Percentiles rank a stretch among this genome's conserved stretches.
phyloP scores from a whole-genome alignment of 2,329 filamentous ascomycete genomes.

The Aspergillus sp. region DNA sequence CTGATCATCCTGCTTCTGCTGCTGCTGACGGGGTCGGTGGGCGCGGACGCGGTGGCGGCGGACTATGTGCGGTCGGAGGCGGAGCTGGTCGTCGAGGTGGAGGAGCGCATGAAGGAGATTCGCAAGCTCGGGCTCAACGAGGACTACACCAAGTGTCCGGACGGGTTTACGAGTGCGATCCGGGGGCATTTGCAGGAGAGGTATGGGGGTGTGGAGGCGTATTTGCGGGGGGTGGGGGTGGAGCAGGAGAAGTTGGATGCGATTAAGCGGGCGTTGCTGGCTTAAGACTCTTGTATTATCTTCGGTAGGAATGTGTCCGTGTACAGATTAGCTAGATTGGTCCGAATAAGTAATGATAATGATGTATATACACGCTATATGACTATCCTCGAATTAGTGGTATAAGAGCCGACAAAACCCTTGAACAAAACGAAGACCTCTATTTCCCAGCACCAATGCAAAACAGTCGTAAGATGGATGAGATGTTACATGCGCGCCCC shows the following conservation, averaged over 20 bases:
- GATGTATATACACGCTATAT: constrained; percentile 2
- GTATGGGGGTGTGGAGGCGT: constrained; percentile 66
- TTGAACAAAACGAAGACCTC: not conserved
- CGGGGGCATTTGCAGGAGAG: constrained; percentile 55
- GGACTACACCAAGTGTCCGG: constrained; percentile 67
- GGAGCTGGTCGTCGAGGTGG: constrained; percentile 60
- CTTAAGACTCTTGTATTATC: constrained; percentile 10
- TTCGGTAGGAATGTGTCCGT: not conserved
- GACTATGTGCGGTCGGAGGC: constrained; percentile 70
- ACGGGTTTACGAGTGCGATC: constrained; percentile 61
- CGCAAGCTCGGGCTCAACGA: constrained; percentile 66
- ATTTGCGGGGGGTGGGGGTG: constrained; percentile 65
- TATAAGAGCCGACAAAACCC: too few relatives aligned
- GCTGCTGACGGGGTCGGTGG: constrained; percentile 56
- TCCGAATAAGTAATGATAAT: constrained; percentile 6
- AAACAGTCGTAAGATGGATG: not conserved
- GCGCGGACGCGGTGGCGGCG: constrained; percentile 58
- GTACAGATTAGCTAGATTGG: not conserved
- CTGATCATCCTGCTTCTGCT: constrained; percentile 67
- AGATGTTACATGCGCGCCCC: constrained; percentile 24
- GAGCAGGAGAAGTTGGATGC: constrained; percentile 41
- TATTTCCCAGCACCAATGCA: constrained; percentile 2
- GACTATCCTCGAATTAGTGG: too few relatives aligned
- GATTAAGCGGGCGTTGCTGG: constrained; percentile 27
- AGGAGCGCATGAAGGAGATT: constrained; percentile 66